Percentiles rank a stretch among this genome's conserved stretches.
Evolutionary conservation across 345 rosid species (phyloP).

Genomic region (Camelina sativa): DNA sequence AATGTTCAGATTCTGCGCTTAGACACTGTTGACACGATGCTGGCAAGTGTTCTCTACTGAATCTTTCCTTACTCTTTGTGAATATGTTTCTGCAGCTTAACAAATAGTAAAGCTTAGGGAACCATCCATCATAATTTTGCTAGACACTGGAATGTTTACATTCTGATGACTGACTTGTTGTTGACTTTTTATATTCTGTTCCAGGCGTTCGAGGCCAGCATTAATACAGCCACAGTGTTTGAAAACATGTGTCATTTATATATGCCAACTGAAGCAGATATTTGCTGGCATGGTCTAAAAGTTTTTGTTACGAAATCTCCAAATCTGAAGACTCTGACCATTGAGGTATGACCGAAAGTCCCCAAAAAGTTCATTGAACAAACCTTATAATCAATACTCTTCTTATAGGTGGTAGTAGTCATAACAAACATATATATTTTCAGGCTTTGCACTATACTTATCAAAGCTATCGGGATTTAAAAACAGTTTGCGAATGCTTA

Average conservation of each 20-base stretch:
- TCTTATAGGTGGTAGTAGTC: background rate
- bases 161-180: background rate
- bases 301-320: background rate
- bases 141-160: background rate
- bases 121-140: background rate
- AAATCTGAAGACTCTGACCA: conserved; percentile 12
- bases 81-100: background rate
- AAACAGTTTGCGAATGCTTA: background rate
- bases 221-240: background rate
- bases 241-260: background rate
- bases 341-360: background rate
- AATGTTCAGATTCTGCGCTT: background rate
- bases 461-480: background rate
- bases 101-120: too few species aligned
- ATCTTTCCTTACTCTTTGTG: too few species aligned
- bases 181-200: background rate
- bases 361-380: background rate
- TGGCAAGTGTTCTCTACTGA: background rate
- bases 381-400: background rate
- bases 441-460: background rate
- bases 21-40: background rate
- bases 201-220: background rate
- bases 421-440: background rate
- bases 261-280: background rate
- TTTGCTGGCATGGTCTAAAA: background rate